Conservation (phyloP, 2,329 filamentous ascomycete genomes). For the Aureobasidium sp. region DNA sequence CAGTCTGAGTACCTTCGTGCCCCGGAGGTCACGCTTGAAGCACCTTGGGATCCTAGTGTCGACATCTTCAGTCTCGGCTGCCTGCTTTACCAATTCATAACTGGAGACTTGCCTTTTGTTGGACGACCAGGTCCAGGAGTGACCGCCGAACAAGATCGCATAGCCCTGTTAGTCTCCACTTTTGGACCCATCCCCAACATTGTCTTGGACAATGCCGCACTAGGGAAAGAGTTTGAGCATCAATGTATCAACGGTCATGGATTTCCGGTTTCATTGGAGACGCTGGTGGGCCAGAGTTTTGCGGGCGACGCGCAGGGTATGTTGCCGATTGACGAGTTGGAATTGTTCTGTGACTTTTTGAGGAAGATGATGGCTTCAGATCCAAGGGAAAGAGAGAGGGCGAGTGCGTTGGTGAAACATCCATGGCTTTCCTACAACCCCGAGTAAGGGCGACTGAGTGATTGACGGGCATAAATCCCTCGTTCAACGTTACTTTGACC, state of each 20-base stretch:
- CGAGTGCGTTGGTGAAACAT: not conserved
- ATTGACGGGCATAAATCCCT: too few relatives aligned
- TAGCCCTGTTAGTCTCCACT: constrained; percentile 19
- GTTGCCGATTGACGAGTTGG: constrained; percentile 14
- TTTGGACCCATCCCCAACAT: constrained; percentile 18
- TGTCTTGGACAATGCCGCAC: constrained; percentile 17
- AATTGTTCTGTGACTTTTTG: constrained; percentile 17
- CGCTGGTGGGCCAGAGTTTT: constrained; percentile 4
- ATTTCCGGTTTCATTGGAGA: constrained; percentile 6
- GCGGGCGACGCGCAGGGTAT: not conserved
- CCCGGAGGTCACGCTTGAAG: constrained; percentile 25
- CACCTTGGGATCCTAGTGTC: constrained; percentile 22
- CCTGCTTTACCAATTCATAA: constrained; percentile 21
- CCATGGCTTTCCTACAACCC: not conserved
- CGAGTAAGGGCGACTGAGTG: too few relatives aligned
- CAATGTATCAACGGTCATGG: not conserved
- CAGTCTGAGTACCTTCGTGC: constrained; percentile 25
- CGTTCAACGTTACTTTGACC: too few relatives aligned
- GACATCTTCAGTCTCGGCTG: constrained; percentile 27
- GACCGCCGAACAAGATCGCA: constrained; percentile 19
- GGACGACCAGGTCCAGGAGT: constrained; percentile 15
- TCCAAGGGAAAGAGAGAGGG: constrained; percentile 5
- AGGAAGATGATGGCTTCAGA: constrained; percentile 13
- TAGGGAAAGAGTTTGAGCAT: constrained; percentile 18
- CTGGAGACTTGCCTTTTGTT: constrained; percentile 20